Conservation (phyloP, 2,329 filamentous ascomycete genomes). For the Grosmannia huntii region DNA sequence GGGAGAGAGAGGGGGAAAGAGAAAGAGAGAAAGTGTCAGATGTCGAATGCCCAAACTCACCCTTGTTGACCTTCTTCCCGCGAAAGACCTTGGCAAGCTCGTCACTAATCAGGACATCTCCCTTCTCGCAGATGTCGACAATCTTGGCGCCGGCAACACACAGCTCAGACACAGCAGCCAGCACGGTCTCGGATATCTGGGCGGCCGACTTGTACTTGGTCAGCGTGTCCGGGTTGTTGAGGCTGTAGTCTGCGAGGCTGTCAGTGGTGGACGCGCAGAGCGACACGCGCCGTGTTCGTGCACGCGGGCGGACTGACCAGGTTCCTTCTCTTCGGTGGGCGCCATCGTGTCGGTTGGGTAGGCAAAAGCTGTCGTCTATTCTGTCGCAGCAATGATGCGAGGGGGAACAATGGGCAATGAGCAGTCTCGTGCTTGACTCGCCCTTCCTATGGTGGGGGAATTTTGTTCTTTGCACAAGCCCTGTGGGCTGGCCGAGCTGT, state of each 20-base stretch:
- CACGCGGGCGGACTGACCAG: slow-evolving; percentile 23
- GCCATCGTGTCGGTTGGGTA: slow-evolving; percentile 21
- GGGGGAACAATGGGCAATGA: background rate
- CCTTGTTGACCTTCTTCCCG: slow-evolving; percentile 93
- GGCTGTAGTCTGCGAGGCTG: slow-evolving; percentile 56
- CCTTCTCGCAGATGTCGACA: slow-evolving; percentile 85
- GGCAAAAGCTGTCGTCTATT: background rate
- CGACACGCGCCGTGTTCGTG: background rate
- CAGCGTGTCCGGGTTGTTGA: slow-evolving; percentile 85
- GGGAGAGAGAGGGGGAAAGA: too few species aligned
- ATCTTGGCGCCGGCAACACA: slow-evolving; percentile 83
- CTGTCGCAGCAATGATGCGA: background rate
- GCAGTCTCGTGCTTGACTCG: background rate
- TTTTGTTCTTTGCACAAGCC: background rate
- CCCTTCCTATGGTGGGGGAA: background rate
- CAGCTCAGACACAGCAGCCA: slow-evolving; percentile 66
- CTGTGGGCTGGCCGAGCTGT: background rate
- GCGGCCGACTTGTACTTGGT: slow-evolving; percentile 99
- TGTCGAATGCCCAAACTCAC: slow-evolving; percentile 29
- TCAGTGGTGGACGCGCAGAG: background rate
- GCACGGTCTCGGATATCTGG: slow-evolving; percentile 88
- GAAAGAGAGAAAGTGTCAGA: too few species aligned
- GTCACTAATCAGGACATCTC: slow-evolving; percentile 87
- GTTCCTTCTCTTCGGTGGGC: slow-evolving; percentile 28
- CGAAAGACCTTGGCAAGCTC: slow-evolving; percentile 95